Evolutionary conservation across 768 basidiomycete species (phyloP), one percentile per base, ranked within the genome.

Genomic region (Xanthoconium stramineum): DNA sequence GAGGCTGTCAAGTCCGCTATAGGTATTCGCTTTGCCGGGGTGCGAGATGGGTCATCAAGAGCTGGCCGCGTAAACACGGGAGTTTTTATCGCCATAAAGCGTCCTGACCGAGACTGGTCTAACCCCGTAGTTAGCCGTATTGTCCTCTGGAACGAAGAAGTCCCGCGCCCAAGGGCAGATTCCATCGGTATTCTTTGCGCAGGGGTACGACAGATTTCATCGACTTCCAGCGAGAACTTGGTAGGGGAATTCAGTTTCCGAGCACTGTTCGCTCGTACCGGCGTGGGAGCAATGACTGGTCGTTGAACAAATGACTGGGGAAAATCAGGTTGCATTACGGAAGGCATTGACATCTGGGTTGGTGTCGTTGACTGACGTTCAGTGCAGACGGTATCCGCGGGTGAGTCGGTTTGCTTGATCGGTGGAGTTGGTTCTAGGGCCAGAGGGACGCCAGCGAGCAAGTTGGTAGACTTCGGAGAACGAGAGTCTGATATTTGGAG

Each of bases 181-280:
- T 76, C 70, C 7, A 88, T 76, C 15, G 81, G 80, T 47, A 89
- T 80, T 55, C 88, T 78, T 46, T 82, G 80, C 3, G 88, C 86
- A 39, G 88, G 88, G 5, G 86, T 84, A 42, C 79, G 79, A 48
- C 65, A 61, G 11, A 73, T 65, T 39, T 82, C 78, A 46, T 78
- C 43, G 62, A 53, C 50, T 66, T 71, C 53, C 71, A 62, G 46
- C 63, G 73, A 55, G 65, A 69, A 59, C 70, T 78, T 64, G 59
- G 66, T 40, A n/a, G 74, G 72, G 17, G 75, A 71, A 29, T 59
- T 52, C 36, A 57, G 47, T 49, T 55, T 61, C 32, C 36, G 43
- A 35, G 50, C 6, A 40, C 36, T 47, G 35, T 50, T 62, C 28
- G 61, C 61, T 55, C 61, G 71, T 47, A 56, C 58, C 50, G 61